Conservation (phyloP, 164 flowering plant genomes). For the Stephania cephalantha region DNA sequence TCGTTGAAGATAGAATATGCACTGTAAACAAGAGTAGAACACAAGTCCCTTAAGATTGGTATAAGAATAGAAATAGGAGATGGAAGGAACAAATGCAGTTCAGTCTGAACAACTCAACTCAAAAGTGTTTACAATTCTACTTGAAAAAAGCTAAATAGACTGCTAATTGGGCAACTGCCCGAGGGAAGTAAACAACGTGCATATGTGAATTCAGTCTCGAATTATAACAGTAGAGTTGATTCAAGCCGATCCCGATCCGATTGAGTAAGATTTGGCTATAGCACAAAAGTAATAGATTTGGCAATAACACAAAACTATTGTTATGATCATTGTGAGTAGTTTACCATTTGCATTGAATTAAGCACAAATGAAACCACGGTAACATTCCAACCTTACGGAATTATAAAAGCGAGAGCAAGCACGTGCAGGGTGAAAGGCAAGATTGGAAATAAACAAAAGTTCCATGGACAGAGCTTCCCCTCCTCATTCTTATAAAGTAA, state of each 20-base stretch:
- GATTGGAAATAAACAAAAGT: not conserved
- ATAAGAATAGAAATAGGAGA: not conserved
- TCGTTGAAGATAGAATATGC: constrained; percentile 97
- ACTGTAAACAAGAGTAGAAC: constrained; percentile 37
- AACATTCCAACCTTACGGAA: not conserved
- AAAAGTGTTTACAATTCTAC: not conserved
- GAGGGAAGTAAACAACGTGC: not conserved
- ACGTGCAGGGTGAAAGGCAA: not conserved
- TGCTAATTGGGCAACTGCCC: not conserved
- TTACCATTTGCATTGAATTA: not conserved
- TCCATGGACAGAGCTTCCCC: not conserved
- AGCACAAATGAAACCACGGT: not conserved
- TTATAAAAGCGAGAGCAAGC: not conserved
- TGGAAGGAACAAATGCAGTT: not conserved
- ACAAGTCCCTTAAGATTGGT: not conserved
- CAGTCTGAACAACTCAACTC: not conserved
- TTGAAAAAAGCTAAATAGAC: not conserved
- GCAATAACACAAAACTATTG: not conserved
- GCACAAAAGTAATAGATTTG: not conserved
- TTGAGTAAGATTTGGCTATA: not conserved
- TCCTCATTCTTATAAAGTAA: not conserved
- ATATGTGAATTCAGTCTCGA: not conserved
- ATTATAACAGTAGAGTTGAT: not conserved
- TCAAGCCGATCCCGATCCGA: not conserved
- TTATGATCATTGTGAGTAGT: not conserved